Evolutionary conservation across 2,329 filamentous ascomycete genomes (phyloP), one percentile per base, ranked within the genome.

Genomic region (Boeremia exigua): DNA sequence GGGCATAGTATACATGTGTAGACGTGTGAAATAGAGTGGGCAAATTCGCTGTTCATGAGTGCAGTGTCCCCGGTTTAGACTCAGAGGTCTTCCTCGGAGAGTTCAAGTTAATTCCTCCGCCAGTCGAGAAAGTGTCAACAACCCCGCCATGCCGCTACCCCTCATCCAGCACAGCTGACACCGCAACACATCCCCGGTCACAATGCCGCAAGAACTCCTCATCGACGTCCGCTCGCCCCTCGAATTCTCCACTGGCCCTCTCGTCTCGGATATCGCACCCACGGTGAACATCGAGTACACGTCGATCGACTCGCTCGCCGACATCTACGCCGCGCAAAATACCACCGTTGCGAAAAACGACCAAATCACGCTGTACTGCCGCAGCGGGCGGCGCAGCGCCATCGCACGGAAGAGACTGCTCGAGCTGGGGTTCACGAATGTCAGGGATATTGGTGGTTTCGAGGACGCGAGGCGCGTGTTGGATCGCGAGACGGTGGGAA

Each of bases 281-380:
- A 74, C 74, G 7, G 51, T 75, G 33, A 77, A 77, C 61, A 74
- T 77, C 48, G 72, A 75, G 44, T 75, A 74, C 67, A 67, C 70
- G 37, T n/a, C 48, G 36, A 75, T 77, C 48, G 60, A 60, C 32
- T 58, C 63, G n/a, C 63, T 76, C 1, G 51, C 68, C 6, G 17
- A 53, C 5, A 56, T 72, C 19, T 64, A 70, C 44, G 54, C 62
- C 1, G 44, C 52, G 33, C 60, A 45, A 19, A 60, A 63, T 29
- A 57, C 68, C 33, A 40, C 50, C 1, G 60, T 72, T 0, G 8
- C 17, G 6, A 73, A 73, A 32, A 45, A 59, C 8, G 71, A 72
- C 29, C 40, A 61, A n/a, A 74, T 77, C 17, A 74, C 72, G 10
- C 59, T 77, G 30, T 77, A 77, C 48, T 77, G 74, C 44, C 72